phyloP scores from a whole-genome alignment of 1,284 basidiomycete species.

The Rhodotorula mucilaginosa region DNA sequence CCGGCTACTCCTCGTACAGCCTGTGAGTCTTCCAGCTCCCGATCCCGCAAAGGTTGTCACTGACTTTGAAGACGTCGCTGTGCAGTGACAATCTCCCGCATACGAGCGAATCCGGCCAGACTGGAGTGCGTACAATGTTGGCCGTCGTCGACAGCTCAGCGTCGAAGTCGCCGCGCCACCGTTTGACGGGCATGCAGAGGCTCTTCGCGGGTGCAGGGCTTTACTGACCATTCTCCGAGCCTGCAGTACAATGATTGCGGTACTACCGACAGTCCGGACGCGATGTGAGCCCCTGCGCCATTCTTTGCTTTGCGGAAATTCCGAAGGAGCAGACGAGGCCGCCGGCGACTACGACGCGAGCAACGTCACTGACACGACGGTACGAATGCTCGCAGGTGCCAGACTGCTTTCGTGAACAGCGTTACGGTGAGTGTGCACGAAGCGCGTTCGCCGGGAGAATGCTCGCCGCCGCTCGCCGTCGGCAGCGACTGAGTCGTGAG shows the following conservation, averaged over 20 bases:
- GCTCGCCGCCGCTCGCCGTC: too few relatives aligned
- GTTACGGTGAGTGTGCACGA: constrained; percentile 15
- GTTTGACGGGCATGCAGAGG: too few relatives aligned
- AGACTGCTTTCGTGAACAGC: constrained; percentile 26
- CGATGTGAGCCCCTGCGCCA: constrained; percentile 10
- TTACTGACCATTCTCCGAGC: background rate
- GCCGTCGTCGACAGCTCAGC: background rate
- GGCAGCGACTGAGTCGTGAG: too few relatives aligned
- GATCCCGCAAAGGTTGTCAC: rapidly evolving
- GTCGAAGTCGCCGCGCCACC: background rate
- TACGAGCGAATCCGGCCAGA: constrained; percentile 13
- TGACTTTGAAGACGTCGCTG: background rate
- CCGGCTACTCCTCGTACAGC: constrained; percentile 16
- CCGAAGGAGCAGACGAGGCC: background rate
- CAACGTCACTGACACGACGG: background rate
- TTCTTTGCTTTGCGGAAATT: too few relatives aligned
- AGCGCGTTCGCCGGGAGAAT: too few relatives aligned
- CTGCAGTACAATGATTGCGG: constrained; percentile 27
- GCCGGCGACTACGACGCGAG: background rate
- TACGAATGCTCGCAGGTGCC: constrained; percentile 13
- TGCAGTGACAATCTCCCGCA: constrained; percentile 21
- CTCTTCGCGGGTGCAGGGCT: background rate
- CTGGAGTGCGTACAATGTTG: constrained; percentile 11
- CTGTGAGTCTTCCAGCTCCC: background rate
- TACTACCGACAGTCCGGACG: constrained; percentile 15